A percentile compares a stretch with the other conserved stretches of the same genome.
Conservation (phyloP, 23 red algal genomes). For the Gracilariopsis chorda region DNA sequence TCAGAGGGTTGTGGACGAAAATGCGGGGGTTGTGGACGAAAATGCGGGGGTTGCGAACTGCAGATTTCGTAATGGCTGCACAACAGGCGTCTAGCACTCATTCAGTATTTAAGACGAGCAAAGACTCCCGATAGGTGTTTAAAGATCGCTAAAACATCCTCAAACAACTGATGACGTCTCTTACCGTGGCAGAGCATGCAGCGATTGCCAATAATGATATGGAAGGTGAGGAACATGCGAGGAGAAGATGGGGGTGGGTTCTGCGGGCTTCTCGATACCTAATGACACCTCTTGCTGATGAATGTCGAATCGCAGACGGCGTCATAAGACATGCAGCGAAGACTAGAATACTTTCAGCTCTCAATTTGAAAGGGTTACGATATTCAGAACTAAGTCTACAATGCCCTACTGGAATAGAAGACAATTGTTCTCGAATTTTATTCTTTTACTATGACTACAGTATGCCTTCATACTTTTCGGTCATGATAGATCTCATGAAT, state of each 20-base stretch:
- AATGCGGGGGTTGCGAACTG: background rate
- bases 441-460: background rate
- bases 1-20: background rate
- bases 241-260: background rate
- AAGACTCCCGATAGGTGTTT: background rate
- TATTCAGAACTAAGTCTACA: too few relatives aligned
- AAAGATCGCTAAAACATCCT: background rate
- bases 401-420: too few relatives aligned
- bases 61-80: background rate
- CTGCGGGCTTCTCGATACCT: background rate
- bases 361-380: too few relatives aligned
- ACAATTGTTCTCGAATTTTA: too few relatives aligned
- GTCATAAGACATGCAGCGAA: background rate
- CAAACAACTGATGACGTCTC: background rate
- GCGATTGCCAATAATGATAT: background rate
- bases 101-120: background rate
- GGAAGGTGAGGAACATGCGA: background rate
- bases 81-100: background rate
- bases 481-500: slow-evolving; percentile 7
- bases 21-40: background rate
- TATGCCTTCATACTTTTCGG: background rate
- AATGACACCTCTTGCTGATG: background rate
- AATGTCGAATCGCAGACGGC: background rate
- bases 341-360: background rate
- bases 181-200: background rate